Conservation (phyloP, 2,329 filamentous ascomycete species). For the Colletotrichum tanaceti region DNA sequence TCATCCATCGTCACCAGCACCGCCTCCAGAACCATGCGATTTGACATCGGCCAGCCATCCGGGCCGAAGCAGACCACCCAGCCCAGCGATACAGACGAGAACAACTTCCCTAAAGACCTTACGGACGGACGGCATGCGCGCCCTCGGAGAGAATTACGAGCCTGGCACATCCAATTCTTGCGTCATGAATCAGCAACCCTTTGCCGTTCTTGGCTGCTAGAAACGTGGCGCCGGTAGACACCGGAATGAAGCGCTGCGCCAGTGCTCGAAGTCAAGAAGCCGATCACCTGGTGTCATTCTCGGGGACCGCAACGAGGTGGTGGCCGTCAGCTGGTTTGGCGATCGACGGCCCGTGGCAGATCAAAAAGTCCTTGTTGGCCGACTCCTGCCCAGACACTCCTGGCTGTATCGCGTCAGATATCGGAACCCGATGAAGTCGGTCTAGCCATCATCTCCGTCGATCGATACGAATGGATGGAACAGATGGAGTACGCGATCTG, state of each 20-base stretch:
- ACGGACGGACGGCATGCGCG: conserved; percentile 21
- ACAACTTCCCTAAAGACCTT: background rate
- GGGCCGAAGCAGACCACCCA: no score
- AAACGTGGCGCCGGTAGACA: background rate
- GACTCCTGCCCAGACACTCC: background rate
- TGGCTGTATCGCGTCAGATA: background rate
- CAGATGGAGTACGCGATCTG: conserved; percentile 12
- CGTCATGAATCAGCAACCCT: background rate
- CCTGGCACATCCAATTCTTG: background rate
- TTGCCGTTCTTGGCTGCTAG: background rate
- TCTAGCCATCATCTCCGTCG: background rate
- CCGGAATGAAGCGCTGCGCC: background rate
- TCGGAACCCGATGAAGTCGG: background rate
- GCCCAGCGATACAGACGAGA: background rate
- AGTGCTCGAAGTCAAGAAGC: background rate
- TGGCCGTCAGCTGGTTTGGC: background rate
- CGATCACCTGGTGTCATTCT: background rate
- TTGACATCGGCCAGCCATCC: no score
- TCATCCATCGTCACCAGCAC: background rate
- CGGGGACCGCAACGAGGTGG: background rate
- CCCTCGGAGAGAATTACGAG: conserved; percentile 7
- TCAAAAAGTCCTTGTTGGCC: background rate
- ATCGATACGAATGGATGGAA: background rate
- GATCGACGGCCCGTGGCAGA: background rate
- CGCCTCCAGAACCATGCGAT: background rate